Conservation (phyloP, 2,329 filamentous ascomycete species). For the Aureobasidium zeae region DNA sequence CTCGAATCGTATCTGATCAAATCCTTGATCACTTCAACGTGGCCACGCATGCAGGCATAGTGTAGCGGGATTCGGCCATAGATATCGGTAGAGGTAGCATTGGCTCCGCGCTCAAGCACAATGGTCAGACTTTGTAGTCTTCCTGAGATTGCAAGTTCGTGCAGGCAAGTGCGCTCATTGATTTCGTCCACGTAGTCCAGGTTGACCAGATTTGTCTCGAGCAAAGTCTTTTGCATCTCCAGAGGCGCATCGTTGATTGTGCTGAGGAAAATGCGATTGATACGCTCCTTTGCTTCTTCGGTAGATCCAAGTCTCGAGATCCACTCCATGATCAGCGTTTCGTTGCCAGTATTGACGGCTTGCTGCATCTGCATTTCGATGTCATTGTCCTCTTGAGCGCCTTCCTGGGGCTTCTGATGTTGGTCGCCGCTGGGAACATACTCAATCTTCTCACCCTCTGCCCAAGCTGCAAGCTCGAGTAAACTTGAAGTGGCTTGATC, state of each 20-base stretch:
- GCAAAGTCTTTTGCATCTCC: constrained; percentile 63
- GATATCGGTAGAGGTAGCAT: constrained; percentile 74
- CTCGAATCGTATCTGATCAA: constrained; percentile 48
- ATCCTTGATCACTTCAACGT: constrained; percentile 69
- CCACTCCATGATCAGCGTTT: constrained; percentile 68
- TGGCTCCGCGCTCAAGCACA: constrained; percentile 65
- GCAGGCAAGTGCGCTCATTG: constrained; percentile 91
- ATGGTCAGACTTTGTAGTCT: constrained; percentile 67
- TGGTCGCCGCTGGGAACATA: constrained; percentile 37
- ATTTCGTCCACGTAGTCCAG: constrained; percentile 94
- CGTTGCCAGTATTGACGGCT: constrained; percentile 72
- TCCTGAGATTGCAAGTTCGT: constrained; percentile 93
- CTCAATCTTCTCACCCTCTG: constrained; percentile 86
- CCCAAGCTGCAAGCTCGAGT: constrained; percentile 91
- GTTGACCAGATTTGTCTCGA: constrained; percentile 75
- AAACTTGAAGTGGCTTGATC: constrained; percentile 95
- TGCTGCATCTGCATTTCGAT: constrained; percentile 82
- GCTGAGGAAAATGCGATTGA: constrained; percentile 83
- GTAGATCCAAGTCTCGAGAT: constrained; percentile 59
- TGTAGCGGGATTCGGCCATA: constrained; percentile 90
- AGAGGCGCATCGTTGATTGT: constrained; percentile 79
- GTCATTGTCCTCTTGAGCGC: constrained; percentile 76
- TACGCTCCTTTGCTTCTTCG: constrained; percentile 58
- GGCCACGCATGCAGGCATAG: constrained; percentile 92
- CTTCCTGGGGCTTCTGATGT: constrained; percentile 26